A percentile compares a stretch with the other conserved stretches of the same genome.
Evolutionary conservation across 495 filamentous ascomycete genomes (phyloP).

Genomic region (Hypoxylon intermedium): DNA sequence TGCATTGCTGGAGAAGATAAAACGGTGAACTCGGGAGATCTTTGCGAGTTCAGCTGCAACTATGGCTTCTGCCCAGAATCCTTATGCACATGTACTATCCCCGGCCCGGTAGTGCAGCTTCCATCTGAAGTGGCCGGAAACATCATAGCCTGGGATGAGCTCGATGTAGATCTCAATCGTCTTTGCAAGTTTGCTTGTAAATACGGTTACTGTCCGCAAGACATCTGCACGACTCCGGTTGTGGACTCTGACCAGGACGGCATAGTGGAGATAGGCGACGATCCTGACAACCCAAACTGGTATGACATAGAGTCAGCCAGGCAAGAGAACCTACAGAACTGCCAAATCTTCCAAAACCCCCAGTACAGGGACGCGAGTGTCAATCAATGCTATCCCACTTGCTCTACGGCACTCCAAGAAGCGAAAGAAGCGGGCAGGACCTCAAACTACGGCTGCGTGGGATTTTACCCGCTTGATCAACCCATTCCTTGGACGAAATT

Average conservation of each 20-base stretch:
- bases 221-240: background rate
- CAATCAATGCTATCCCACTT: background rate
- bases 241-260: background rate
- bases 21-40: background rate
- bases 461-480: slow-evolving; percentile 1
- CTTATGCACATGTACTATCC: background rate
- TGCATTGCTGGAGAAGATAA: background rate
- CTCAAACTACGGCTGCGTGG: slow-evolving; percentile 29
- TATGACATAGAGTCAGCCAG: background rate
- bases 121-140: background rate
- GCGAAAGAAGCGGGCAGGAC: slow-evolving; percentile 14
- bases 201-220: slow-evolving; percentile 11
- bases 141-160: background rate
- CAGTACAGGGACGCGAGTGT: background rate
- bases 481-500: background rate
- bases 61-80: slow-evolving; percentile 9
- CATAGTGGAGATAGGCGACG: background rate
- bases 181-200: slow-evolving; percentile 18
- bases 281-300: slow-evolving; percentile 1
- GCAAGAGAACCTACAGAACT: background rate
- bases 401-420: background rate
- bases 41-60: slow-evolving; percentile 14
- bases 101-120: background rate
- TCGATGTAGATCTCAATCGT: background rate
- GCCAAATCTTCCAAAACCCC: background rate